phyloP scores from a whole-genome alignment of 192 early-diverging fungal genomes.

The Coemansia sp. region DNA sequence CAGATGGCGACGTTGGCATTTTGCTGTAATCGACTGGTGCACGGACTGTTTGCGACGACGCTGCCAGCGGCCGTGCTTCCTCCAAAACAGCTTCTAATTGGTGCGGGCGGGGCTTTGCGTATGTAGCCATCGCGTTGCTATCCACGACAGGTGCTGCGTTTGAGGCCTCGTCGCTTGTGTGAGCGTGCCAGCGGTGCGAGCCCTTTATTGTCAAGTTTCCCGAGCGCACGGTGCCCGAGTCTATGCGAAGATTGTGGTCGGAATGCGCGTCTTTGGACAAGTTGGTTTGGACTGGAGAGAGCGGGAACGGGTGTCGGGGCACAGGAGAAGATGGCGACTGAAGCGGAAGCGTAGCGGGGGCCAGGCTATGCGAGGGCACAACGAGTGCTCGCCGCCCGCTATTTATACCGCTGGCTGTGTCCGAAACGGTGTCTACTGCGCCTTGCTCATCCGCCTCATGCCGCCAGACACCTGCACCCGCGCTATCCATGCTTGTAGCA shows the following conservation, averaged over 20 bases:
- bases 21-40: not conserved
- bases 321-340: conserved; percentile 8
- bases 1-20: not conserved
- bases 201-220: not conserved
- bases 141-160: not conserved
- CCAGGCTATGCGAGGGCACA: conserved; percentile 6
- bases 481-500: not conserved
- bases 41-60: conserved; percentile 6
- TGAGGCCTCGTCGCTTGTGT: too few species aligned
- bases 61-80: not conserved
- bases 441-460: not conserved
- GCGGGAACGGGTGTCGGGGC: conserved; percentile 7
- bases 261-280: not conserved
- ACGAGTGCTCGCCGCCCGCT: conserved; percentile 13
- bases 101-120: not conserved
- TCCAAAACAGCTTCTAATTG: not conserved
- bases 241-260: not conserved
- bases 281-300: conserved; percentile 5
- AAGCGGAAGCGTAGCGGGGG: not conserved
- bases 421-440: conserved; percentile 2
- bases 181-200: not conserved
- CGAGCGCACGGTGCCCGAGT: not conserved
- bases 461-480: not conserved
- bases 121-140: not conserved
- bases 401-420: conserved; percentile 5